A percentile compares a stretch with the other conserved stretches of the same genome.
These are phyloP conservation scores for Cordyceps tenuipes DNA, from an alignment of 2,329 filamentous ascomycete genomes.

Conservation along the genomic window DNA sequence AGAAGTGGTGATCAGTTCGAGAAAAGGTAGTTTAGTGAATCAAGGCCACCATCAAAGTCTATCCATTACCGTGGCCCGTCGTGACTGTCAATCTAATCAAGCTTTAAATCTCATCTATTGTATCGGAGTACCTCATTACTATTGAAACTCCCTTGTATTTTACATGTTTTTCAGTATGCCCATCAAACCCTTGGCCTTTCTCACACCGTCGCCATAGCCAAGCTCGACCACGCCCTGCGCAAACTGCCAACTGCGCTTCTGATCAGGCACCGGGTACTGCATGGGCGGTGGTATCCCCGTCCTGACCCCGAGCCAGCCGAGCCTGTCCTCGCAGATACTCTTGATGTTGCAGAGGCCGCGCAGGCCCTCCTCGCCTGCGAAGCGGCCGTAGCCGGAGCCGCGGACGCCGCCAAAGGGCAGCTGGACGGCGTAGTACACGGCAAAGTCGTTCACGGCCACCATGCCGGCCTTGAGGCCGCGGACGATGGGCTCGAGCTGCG, in stretches of 20 bases:
- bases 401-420: conserved; percentile 88
- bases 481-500: conserved; percentile 56
- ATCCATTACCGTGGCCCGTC: no score
- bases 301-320: conserved; percentile 50
- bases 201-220: conserved; percentile 41
- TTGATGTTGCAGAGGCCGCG: conserved; percentile 81
- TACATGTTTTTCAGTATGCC: conserved; percentile 37
- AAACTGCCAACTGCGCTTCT: conserved; percentile 56
- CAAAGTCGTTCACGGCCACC: conserved; percentile 95
- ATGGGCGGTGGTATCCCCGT: conserved; percentile 76
- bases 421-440: conserved; percentile 85
- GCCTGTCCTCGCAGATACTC: conserved; percentile 71
- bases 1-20: background rate
- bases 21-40: background rate
- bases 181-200: conserved; percentile 32
- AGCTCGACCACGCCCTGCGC: conserved; percentile 52
- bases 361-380: conserved; percentile 84
- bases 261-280: conserved; percentile 69
- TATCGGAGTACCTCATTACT: background rate
- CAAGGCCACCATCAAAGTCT: background rate
- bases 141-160: background rate
- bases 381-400: conserved; percentile 86
- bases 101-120: background rate
- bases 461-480: conserved; percentile 70
- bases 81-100: background rate